Percentiles rank a stretch among this genome's conserved stretches.
These are phyloP conservation scores for Juglanconis sp. DNA, from an alignment of 2,329 filamentous ascomycete genomes.

Conservation along the genomic window DNA sequence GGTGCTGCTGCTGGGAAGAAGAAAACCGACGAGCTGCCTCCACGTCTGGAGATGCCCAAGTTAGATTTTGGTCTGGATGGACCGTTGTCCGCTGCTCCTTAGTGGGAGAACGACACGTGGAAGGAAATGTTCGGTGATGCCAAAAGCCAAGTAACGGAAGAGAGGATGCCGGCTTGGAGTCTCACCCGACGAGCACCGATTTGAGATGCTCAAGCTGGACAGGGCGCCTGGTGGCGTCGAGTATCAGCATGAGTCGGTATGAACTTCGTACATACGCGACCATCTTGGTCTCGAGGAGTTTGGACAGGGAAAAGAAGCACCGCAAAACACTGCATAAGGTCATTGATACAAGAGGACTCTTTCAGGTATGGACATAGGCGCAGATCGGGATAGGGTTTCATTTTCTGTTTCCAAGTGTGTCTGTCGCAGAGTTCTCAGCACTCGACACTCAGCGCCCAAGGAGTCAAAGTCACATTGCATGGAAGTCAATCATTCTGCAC, in stretches of 20 bases:
- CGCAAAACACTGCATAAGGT: conserved; percentile 1
- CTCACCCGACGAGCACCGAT: not conserved
- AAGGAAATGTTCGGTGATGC: conserved; percentile 26
- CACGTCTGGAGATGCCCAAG: conserved; percentile 59
- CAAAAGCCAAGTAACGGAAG: not conserved
- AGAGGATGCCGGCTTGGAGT: not conserved
- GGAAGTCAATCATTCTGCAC: not conserved
- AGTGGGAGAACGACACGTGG: conserved; percentile 26
- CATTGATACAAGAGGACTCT: not conserved
- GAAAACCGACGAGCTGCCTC: conserved; percentile 49
- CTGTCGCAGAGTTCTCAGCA: not conserved
- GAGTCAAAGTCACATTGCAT: not conserved
- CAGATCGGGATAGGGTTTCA: not conserved
- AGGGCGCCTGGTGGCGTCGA: no score
- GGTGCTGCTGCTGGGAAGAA: conserved; percentile 38
- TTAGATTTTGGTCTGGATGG: conserved; percentile 46
- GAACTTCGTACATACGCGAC: not conserved
- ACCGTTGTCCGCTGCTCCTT: conserved; percentile 16
- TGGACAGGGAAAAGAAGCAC: conserved; percentile 2
- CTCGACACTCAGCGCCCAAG: not conserved
- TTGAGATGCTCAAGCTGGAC: not conserved
- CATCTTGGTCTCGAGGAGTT: conserved; percentile 5
- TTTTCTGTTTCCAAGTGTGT: conserved; percentile 1
- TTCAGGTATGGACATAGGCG: not conserved
- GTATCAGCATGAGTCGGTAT: not conserved